Evolutionary conservation across 768 basidiomycete genomes (phyloP).

Genomic region (Cyclocybe aegerita): DNA sequence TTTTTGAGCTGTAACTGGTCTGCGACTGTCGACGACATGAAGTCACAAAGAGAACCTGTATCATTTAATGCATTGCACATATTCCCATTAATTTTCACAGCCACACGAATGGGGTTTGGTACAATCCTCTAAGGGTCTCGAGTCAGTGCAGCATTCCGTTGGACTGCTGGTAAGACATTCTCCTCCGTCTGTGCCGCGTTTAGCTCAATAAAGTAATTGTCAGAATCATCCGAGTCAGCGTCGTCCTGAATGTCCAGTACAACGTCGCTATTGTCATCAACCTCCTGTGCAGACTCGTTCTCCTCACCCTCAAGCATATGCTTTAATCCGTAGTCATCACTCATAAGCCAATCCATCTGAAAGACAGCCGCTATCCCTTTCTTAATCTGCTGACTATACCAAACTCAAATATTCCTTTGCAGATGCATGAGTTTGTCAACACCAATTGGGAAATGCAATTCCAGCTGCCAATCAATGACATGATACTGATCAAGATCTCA

Average conservation of each 20-base stretch:
- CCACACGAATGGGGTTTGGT: conserved; percentile 29
- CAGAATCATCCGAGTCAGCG: not conserved
- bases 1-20: conserved; percentile 31
- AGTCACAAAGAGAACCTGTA: conserved; percentile 36
- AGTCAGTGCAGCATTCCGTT: conserved; percentile 2
- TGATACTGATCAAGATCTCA: too few species aligned
- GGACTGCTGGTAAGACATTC: not conserved
- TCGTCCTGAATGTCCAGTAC: not conserved
- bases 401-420: too few species aligned
- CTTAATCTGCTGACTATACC: too few species aligned
- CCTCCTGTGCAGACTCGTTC: too few species aligned
- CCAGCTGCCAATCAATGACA: too few species aligned
- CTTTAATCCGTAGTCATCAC: too few species aligned
- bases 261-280: too few species aligned
- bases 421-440: too few species aligned
- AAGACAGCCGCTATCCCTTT: too few species aligned
- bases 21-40: conserved; percentile 13
- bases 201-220: not conserved
- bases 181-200: not conserved
- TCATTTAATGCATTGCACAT: conserved; percentile 33
- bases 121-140: conserved; percentile 12
- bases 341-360: too few species aligned
- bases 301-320: too few species aligned
- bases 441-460: too few species aligned
- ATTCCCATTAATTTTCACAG: conserved; percentile 27